A percentile compares a stretch with the other conserved stretches of the same genome.
These are phyloP conservation scores for Fusarium devonianum DNA, from an alignment of 2,329 filamentous ascomycete genomes.

Conservation along the genomic window DNA sequence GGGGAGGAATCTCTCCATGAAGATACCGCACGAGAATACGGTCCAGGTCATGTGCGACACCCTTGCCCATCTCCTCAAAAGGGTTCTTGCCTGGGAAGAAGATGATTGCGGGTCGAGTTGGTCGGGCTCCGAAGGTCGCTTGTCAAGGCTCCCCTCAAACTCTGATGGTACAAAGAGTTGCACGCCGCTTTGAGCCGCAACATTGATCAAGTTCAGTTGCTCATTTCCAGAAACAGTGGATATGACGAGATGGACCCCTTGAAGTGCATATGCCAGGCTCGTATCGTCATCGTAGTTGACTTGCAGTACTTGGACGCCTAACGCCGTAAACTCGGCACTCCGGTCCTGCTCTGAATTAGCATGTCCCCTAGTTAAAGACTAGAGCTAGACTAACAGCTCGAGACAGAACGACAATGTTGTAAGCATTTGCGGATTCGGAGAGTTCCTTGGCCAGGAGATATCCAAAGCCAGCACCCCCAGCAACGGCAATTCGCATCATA, in stretches of 20 bases:
- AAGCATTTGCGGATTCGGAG: constrained; percentile 62
- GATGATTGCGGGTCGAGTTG: constrained; percentile 66
- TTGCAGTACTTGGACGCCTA: constrained; percentile 70
- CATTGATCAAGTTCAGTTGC: constrained; percentile 76
- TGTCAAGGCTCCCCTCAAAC: constrained; percentile 70
- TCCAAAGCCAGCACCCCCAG: constrained; percentile 55
- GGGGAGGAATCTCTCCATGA: constrained; percentile 78
- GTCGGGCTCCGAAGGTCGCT: constrained; percentile 60
- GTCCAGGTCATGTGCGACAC: constrained; percentile 67
- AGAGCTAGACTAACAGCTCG: constrained; percentile 48
- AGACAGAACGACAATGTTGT: constrained; percentile 75
- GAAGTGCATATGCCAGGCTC: constrained; percentile 69
- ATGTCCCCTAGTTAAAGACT: not conserved
- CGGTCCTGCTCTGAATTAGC: constrained; percentile 54
- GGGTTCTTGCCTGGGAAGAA: constrained; percentile 58
- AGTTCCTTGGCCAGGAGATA: constrained; percentile 61
- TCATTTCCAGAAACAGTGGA: constrained; percentile 73
- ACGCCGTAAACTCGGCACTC: constrained; percentile 56
- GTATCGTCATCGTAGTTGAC: constrained; percentile 71
- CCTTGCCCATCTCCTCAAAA: constrained; percentile 61
- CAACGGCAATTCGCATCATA: constrained; percentile 60
- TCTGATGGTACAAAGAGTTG: constrained; percentile 77
- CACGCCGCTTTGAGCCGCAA: constrained; percentile 69
- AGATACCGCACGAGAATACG: constrained; percentile 75
- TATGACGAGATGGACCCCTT: constrained; percentile 76